Evolutionary conservation across 2,329 filamentous ascomycete species (phyloP).

Genomic region (Teratosphaeriaceae sp.): DNA sequence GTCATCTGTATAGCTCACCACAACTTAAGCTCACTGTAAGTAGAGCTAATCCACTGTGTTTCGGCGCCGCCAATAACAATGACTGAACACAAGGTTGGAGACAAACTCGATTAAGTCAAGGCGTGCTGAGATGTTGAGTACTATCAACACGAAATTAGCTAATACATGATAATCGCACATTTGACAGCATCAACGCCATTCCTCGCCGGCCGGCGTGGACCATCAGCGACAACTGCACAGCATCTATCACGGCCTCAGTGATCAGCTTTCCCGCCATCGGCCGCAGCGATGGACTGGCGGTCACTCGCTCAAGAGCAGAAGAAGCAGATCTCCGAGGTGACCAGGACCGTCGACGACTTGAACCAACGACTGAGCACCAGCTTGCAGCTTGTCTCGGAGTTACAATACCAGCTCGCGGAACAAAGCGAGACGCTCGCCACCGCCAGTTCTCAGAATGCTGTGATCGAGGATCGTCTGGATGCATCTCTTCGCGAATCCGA

Average conservation of each 20-base stretch:
- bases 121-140: too few species aligned
- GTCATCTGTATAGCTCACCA: slow-evolving; percentile 1
- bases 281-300: background rate
- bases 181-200: too few species aligned
- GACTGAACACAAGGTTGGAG: background rate
- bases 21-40: slow-evolving; percentile 2
- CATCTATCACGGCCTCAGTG: background rate
- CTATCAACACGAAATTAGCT: too few species aligned
- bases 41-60: background rate
- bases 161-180: too few species aligned
- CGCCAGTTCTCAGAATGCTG: background rate
- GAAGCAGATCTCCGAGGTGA: background rate
- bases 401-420: background rate
- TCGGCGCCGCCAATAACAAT: background rate
- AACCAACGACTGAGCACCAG: background rate
- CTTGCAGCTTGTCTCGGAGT: background rate
- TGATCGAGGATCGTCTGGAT: too few species aligned
- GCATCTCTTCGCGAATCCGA: too few species aligned
- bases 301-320: slow-evolving; percentile 3
- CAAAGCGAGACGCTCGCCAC: background rate
- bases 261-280: background rate
- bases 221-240: background rate
- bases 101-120: too few species aligned
- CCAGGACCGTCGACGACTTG: background rate
- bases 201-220: too few species aligned